Percentiles rank a stretch among this genome's conserved stretches.
Evolutionary conservation across 2,329 filamentous ascomycete species (phyloP).

Genomic region (Aspergillus felis): DNA sequence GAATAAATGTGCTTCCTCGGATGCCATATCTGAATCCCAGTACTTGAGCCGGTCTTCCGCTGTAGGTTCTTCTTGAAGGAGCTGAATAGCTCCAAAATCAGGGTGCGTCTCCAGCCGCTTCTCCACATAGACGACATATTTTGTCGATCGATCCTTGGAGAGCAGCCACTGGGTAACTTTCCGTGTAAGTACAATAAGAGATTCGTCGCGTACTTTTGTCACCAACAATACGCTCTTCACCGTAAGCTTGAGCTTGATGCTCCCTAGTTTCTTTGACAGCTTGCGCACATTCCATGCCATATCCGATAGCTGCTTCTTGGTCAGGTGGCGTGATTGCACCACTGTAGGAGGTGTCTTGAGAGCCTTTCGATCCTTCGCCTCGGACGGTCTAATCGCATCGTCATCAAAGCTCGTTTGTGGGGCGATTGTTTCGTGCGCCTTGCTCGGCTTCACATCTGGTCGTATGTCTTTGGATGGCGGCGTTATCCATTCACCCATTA

Average conservation of each 20-base stretch:
- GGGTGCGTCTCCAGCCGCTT: conserved; percentile 67
- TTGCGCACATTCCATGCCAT: conserved; percentile 97
- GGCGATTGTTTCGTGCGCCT: background rate
- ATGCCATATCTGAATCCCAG: conserved; percentile 80
- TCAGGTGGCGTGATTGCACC: conserved; percentile 70
- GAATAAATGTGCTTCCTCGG: conserved; percentile 75
- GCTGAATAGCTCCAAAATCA: conserved; percentile 66
- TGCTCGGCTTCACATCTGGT: background rate
- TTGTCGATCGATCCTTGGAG: conserved; percentile 60
- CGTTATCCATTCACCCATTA: conserved; percentile 39
- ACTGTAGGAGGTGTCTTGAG: conserved; percentile 32
- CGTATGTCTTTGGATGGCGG: conserved; percentile 11
- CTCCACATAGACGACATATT: conserved; percentile 79
- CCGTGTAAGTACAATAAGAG: conserved; percentile 71
- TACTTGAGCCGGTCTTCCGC: conserved; percentile 63
- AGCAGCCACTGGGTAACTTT: conserved; percentile 79
- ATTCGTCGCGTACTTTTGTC: conserved; percentile 85
- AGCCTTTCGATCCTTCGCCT: conserved; percentile 11
- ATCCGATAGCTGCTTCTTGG: conserved; percentile 90
- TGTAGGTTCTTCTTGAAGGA: conserved; percentile 60
- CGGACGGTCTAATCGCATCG: background rate
- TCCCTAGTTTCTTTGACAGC: conserved; percentile 78
- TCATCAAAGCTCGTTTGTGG: background rate
- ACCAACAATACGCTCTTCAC: conserved; percentile 82
- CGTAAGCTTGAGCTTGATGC: conserved; percentile 74